Base-by-base conservation (phyloP, 2,329 filamentous ascomycete species). In the Hymenoscyphus fraxineus region DNA sequence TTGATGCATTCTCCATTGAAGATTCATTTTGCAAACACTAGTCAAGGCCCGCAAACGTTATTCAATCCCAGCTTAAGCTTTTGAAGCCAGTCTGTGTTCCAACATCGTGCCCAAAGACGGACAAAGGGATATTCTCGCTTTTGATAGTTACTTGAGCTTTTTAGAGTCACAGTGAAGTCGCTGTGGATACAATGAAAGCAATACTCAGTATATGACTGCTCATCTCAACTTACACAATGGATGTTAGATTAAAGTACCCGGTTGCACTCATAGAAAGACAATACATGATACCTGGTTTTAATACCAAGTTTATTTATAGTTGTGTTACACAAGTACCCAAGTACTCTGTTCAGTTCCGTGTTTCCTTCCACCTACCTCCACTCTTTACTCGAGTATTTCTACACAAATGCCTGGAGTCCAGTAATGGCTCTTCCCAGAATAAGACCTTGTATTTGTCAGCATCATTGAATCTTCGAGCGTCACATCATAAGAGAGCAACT, bases 371-470 rank as follows among this genome's bases (percentile, higher is more conserved):
- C 15, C 6, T 35, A 15, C 16, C 35, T 58, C 41, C 22, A 27
- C 35, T 54, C 44, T 10, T 51, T n/a, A n/a, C n/a, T n/a, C n/a
- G n/a, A n/a, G n/a, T n/a, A 4, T 51, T 51, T 12, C 63, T 80
- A 91, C 62, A 85, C 88, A 80, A 95, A 95, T 7, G 91, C 91
- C 77, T 95, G 92, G 31, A 94, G 80, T 27, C 91, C 90, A 41
- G 87, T 89, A 65, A 90, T 89, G 15, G 87, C 87, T 67, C 87
- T 81, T 63, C 88, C 88, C 60, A 90, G 74, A 72, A 90, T 90
- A 73, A 90, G 80, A 72, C 85, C 89, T 91, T 15, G 71, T n/a
- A 63, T 67, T 70, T 62, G 66, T 76, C 68, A 77, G 76, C 67
- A 35, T 65, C 47, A 39, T 57, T 47, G n/a, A 61, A 61, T 15